phyloP scores from a whole-genome alignment of 345 rosid genomes.

The Ailanthus altissimus region DNA sequence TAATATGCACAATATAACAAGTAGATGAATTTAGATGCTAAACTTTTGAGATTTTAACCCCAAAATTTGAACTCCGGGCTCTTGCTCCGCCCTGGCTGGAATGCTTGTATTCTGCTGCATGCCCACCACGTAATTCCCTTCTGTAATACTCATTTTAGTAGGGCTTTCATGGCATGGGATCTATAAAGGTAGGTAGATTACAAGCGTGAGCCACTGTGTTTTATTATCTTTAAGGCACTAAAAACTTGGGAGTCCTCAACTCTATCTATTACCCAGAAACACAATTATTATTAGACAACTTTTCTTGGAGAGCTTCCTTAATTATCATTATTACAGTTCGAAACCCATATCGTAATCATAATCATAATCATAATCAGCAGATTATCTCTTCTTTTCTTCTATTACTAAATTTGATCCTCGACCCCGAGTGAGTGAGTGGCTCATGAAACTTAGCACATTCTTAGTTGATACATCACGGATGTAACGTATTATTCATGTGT shows the following conservation, averaged over 20 bases:
- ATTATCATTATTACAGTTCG: background rate
- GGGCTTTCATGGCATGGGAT: slow-evolving; percentile 8
- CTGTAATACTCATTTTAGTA: background rate
- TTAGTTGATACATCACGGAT: background rate
- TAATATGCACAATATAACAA: no score
- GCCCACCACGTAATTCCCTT: background rate
- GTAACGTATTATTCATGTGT: slow-evolving; percentile 1
- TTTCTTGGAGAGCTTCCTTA: background rate
- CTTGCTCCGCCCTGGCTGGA: no score
- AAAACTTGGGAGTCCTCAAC: slow-evolving; percentile 1
- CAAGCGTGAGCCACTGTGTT: background rate
- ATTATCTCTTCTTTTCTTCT: background rate
- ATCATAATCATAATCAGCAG: background rate
- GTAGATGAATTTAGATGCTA: no score
- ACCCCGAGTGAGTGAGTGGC: background rate
- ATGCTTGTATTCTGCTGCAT: background rate
- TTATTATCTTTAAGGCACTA: slow-evolving; percentile 6
- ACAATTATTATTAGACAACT: background rate
- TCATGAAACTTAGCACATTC: no score
- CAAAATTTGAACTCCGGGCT: no score
- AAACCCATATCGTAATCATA: background rate
- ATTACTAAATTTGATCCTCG: background rate
- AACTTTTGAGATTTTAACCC: no score
- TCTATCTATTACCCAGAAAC: background rate
- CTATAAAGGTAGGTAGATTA: slow-evolving; percentile 4